Base-by-base conservation (phyloP, 805 yeast genomes). In the Candida oleophila region DNA sequence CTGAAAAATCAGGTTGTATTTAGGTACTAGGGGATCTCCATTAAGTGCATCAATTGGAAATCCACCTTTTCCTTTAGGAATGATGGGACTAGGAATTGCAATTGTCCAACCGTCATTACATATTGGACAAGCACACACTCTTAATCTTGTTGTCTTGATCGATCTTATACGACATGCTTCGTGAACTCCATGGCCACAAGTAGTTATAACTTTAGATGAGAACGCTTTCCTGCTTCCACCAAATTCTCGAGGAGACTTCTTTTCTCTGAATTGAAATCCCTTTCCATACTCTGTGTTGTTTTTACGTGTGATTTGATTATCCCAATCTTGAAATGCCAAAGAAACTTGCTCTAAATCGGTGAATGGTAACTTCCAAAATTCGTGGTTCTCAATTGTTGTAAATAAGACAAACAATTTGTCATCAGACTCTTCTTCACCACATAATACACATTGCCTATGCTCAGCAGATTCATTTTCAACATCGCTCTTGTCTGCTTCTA, bases 391-490 rank as follows among this genome's bases (percentile, higher is more conserved):
- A 4, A 33, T 69, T 28, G 74, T 72, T 3, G 77, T 75, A 1
- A 89, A 83, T n/a, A 82, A 60, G 9, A 87, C 87, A 61, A 85
- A 78, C 0, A 78, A 49, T 30, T 77, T 77, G 14, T 71, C 64
- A 11, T 53, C 43, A 19, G 70, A 67, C 41, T 76, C 79, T 1
- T 73, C 68, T 47, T 78, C 80, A 51, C 82, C 85, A 62, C 89
- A 84, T 19, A 81, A 53, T 2, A 83, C 81, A 65, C 89, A 83
- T 1, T 61, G 59, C 47, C 79, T 67, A 3, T 51, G 45, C 2
- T 62, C 62, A 11, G 42, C 43, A 4, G 32, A 30, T 8, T 28
- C 20, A 4, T 25, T 18, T 20, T 50, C 50, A 2, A 59, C 16
- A 12, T 53, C 35, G 50, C 37, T 22, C 15, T 54, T 46, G 2